These are phyloP conservation scores for Saccharomycopsis schoenii DNA, from an alignment of 805 yeast species.

Conservation along the genomic window DNA sequence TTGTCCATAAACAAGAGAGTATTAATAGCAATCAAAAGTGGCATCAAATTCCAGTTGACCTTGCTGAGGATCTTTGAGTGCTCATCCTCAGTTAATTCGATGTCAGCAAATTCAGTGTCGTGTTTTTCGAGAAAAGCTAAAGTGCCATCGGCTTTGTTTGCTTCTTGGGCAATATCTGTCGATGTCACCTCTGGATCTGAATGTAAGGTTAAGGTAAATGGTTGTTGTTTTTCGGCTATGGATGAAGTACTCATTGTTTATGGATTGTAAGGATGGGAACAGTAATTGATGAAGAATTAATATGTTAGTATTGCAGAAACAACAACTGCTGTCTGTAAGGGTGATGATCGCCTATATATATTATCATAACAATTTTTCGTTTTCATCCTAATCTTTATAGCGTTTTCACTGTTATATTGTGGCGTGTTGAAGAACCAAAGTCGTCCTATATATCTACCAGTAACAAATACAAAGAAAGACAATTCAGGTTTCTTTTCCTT, in stretches of 20 bases:
- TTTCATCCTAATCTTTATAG: no score
- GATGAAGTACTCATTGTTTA: background rate
- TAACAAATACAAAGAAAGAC: no score
- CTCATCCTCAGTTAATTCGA: conserved; percentile 30
- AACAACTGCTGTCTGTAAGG: no score
- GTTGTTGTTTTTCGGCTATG: background rate
- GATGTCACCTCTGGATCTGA: background rate
- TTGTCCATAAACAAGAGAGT: conserved; percentile 36
- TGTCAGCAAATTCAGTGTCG: conserved; percentile 28
- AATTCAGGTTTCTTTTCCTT: no score
- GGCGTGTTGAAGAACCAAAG: no score
- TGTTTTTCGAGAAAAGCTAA: conserved; percentile 28
- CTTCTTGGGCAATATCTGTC: background rate
- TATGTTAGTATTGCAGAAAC: no score
- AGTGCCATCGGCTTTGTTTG: conserved; percentile 29
- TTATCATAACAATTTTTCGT: no score
- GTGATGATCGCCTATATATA: no score
- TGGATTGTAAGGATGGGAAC: no score
- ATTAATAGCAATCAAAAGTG: conserved; percentile 31
- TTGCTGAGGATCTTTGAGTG: conserved; percentile 32
- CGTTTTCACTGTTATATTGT: no score
- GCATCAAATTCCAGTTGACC: conserved; percentile 29
- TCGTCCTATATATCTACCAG: no score
- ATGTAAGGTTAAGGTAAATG: background rate
- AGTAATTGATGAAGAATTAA: no score